Conservation (phyloP, 139 green algal species). For the Gonium pectorale region DNA sequence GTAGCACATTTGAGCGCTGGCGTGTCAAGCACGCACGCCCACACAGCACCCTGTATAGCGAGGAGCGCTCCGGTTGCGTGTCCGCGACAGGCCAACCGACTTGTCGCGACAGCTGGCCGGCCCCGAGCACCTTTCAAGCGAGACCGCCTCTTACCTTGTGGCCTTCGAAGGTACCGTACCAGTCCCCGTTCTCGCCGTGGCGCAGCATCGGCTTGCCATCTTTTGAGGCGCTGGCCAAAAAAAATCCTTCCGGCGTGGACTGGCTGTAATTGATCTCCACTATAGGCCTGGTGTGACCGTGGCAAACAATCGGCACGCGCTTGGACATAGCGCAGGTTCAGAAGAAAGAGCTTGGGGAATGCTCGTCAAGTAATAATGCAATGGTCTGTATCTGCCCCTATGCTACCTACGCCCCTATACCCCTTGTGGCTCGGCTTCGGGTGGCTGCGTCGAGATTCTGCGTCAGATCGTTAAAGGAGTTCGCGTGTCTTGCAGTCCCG, state of each 20-base stretch:
- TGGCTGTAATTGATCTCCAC: constrained; percentile 95
- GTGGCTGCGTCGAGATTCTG: too few species aligned
- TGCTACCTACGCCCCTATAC: too few species aligned
- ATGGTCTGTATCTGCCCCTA: too few species aligned
- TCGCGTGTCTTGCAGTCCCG: constrained; percentile 17
- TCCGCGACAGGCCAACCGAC: too few species aligned
- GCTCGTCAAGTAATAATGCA: too few species aligned
- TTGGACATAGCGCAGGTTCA: too few species aligned
- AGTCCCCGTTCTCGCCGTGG: constrained; percentile 95
- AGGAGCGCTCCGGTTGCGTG: too few species aligned
- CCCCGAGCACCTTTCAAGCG: too few species aligned
- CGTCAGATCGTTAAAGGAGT: constrained; percentile 12
- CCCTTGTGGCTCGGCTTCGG: too few species aligned
- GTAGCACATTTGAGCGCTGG: constrained; percentile 90
- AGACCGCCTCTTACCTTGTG: constrained; percentile 95
- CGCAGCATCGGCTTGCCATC: constrained; percentile 98
- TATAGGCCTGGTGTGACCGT: constrained; percentile 96
- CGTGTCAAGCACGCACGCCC: constrained; percentile 91
- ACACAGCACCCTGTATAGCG: constrained; percentile 94
- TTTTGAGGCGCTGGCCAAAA: constrained; percentile 95
- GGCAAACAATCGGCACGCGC: constrained; percentile 88
- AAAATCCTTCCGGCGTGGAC: constrained; percentile 95
- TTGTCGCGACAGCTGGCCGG: too few species aligned
- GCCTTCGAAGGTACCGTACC: constrained; percentile 98
- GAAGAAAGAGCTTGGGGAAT: too few species aligned